phyloP scores from a whole-genome alignment of 2,329 filamentous ascomycete genomes.

The Colletotrichum abscissum region DNA sequence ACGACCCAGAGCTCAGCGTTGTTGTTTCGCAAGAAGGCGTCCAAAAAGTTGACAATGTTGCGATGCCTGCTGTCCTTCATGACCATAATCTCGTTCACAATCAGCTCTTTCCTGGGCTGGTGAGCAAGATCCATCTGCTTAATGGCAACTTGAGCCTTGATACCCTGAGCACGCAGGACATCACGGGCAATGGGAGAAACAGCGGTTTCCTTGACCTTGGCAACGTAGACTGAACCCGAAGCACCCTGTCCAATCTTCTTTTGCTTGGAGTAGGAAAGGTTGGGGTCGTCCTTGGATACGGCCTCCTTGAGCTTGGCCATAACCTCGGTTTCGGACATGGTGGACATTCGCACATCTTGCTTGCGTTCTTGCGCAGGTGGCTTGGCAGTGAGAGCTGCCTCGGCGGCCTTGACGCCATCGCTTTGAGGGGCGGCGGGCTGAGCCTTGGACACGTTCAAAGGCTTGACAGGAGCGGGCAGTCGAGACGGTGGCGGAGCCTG shows the following conservation, averaged over 20 bases:
- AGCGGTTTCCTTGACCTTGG: constrained; percentile 90
- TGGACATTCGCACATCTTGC: constrained; percentile 97
- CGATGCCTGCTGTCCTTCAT: constrained; percentile 99
- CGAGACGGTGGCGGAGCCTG: constrained; percentile 52
- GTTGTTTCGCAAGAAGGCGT: constrained; percentile 95
- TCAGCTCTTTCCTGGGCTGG: constrained; percentile 96
- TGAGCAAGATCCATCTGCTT: constrained; percentile 99
- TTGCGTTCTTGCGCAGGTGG: constrained; percentile 77
- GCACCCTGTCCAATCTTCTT: constrained; percentile 99
- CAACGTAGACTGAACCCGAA: constrained; percentile 97
- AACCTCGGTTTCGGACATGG: constrained; percentile 96
- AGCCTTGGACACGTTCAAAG: constrained; percentile 82
- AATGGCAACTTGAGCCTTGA: constrained; percentile 91
- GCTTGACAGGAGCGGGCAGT: constrained; percentile 76
- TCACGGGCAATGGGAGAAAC: constrained; percentile 84
- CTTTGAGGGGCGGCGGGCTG: constrained; percentile 55
- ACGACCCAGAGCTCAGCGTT: constrained; percentile 98
- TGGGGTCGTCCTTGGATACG: constrained; percentile 94
- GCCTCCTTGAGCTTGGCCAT: constrained; percentile 96
- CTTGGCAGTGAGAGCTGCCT: constrained; percentile 89
- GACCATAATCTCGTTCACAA: constrained; percentile 99
- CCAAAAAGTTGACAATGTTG: constrained; percentile 99
- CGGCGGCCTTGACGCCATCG: constrained; percentile 87
- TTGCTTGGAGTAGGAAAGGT: constrained; percentile 97
- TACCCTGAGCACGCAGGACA: constrained; percentile 81